Conservation (phyloP, 2,329 filamentous ascomycete species). For the Colletotrichum kahawae region DNA sequence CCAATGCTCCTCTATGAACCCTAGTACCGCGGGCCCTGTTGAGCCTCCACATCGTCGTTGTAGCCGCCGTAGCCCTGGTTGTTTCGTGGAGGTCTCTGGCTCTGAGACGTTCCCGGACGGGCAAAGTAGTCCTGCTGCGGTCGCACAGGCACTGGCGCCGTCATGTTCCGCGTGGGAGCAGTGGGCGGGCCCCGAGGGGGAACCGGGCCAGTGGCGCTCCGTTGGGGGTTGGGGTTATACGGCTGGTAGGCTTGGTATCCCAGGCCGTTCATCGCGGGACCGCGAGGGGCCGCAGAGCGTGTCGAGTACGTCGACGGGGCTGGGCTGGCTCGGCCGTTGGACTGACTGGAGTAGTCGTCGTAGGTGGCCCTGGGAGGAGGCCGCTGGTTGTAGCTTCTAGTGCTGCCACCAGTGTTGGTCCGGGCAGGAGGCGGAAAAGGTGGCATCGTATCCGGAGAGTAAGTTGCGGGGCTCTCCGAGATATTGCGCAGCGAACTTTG, state of each 20-base stretch:
- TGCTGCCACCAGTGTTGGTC: slow-evolving; percentile 28
- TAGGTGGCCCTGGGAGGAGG: slow-evolving; percentile 14
- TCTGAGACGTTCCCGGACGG: slow-evolving; percentile 31
- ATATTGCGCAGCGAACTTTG: slow-evolving; percentile 22
- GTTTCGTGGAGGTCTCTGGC: slow-evolving; percentile 22
- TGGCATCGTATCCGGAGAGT: slow-evolving; percentile 30
- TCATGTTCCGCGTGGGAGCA: slow-evolving; percentile 50
- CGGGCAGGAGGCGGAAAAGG: slow-evolving; percentile 37
- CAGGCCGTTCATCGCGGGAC: slow-evolving; percentile 20
- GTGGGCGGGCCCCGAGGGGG: slow-evolving; percentile 37
- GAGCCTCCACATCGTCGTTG: slow-evolving; percentile 37
- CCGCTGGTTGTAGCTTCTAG: background rate
- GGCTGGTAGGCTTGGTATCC: slow-evolving; percentile 25
- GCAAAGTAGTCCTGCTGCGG: slow-evolving; percentile 33
- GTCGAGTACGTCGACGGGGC: slow-evolving; percentile 34
- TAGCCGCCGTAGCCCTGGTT: slow-evolving; percentile 39
- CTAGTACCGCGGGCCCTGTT: slow-evolving; percentile 33
- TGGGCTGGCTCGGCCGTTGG: slow-evolving; percentile 36
- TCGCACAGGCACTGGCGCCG: slow-evolving; percentile 38
- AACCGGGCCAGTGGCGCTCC: slow-evolving; percentile 46
- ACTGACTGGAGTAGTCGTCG: slow-evolving; percentile 24
- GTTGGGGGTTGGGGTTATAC: slow-evolving; percentile 29
- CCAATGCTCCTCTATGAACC: background rate
- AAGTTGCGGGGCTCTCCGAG: slow-evolving; percentile 34
- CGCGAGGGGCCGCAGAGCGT: slow-evolving; percentile 22